Conservation (phyloP, 2,329 filamentous ascomycete species). For the Cordyceps fumosorosea region DNA sequence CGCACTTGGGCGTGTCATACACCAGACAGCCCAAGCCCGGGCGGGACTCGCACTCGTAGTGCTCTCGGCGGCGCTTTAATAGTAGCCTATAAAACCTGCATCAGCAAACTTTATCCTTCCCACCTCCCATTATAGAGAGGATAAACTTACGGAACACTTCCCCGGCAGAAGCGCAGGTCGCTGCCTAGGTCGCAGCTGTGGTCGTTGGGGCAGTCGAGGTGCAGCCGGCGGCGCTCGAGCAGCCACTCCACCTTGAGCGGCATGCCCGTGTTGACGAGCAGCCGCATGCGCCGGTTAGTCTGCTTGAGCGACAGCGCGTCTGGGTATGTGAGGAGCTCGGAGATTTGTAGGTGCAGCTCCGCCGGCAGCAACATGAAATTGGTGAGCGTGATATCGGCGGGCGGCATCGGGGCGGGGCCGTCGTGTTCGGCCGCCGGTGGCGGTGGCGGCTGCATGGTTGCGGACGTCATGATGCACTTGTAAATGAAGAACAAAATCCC, state of each 20-base stretch:
- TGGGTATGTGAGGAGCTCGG: conserved; percentile 56
- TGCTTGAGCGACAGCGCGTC: conserved; percentile 67
- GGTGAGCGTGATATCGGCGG: not conserved
- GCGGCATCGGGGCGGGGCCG: not conserved
- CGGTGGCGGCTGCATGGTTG: no score
- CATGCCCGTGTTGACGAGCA: conserved; percentile 58
- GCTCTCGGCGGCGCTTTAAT: conserved; percentile 53
- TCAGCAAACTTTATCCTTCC: no score
- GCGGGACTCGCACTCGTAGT: conserved; percentile 53
- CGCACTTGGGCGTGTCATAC: conserved; percentile 42
- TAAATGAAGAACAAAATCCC: no score
- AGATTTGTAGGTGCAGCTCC: conserved; percentile 61
- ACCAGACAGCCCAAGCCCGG: conserved; percentile 51
- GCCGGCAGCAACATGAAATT: conserved; percentile 48
- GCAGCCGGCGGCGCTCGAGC: conserved; percentile 53
- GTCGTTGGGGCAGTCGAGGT: conserved; percentile 59
- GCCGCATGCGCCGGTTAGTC: conserved; percentile 55
- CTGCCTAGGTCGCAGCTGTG: conserved; percentile 51
- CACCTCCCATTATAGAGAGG: no score
- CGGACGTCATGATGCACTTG: no score
- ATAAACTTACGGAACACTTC: conserved; percentile 47
- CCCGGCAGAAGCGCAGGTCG: conserved; percentile 53
- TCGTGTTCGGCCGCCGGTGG: no score
- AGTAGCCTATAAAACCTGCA: conserved; percentile 35
- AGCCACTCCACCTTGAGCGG: conserved; percentile 63